Base-by-base conservation (phyloP, 108 stramenopile species). In the Poteriospumella lacustris region DNA sequence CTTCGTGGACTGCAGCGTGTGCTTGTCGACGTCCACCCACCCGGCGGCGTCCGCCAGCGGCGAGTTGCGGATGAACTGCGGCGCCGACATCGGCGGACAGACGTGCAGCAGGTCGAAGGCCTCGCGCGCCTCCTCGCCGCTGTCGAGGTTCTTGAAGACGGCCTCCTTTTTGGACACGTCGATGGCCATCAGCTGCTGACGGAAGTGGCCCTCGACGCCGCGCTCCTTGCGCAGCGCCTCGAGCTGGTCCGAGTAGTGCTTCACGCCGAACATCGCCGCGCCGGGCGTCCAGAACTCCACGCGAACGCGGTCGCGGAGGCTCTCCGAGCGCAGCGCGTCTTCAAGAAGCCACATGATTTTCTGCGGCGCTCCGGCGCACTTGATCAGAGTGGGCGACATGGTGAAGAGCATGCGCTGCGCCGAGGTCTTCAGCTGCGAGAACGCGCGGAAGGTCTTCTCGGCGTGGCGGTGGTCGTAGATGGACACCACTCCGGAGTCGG, bases 291-390 rank as follows among this genome's bases (percentile, higher is more conserved):
- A 76, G 43, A 68, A 86, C 33, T 81, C 69, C 19, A 78, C 80
- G 28, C n/a, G n/a, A n/a, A n/a, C n/a, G n/a, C 68, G 26, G 2
- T 81, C 79, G 1, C 82, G 79, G 42, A 43, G 43, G 36, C 82
- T 81, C 2, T 78, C 59, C 15, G 29, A 19, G 29, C 76, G 59
- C 1, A 82, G 44, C 1, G 60, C 68, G 52, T 86, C 85, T 64
- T 83, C 82, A 0, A 76, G 19, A 0, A 86, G 56, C 81, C 81
- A 86, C 85, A 86, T 86, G 82, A 86, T 83, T 78, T 86, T 86
- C 60, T 86, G 85, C 1, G 85, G 85, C 19, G 85, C 85, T 5
- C 85, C 85, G 5, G 78, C 85, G 62, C 85, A 86, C 76, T 86
- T 86, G 40, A 86, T 42, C 0, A 82, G 85, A 41, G 72, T 44